A percentile compares a stretch with the other conserved stretches of the same genome.
Evolutionary conservation across 169 alveolate species (phyloP).

Genomic region (Plasmodium blacklocki): DNA sequence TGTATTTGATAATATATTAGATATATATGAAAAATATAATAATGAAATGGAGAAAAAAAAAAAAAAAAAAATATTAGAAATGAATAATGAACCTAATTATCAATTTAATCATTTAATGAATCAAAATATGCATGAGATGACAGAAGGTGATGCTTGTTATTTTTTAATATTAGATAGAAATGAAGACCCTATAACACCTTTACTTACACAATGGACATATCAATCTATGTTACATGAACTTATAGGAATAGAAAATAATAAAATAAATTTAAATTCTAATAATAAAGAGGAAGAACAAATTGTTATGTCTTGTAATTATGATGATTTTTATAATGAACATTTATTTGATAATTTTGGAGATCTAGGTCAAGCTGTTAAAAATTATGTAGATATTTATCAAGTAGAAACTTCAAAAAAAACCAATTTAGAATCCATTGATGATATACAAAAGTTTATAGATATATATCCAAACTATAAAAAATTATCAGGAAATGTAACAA

Average conservation of each 20-base stretch:
- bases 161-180: conserved; percentile 94
- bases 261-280: conserved; percentile 83
- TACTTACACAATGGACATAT: conserved; percentile 97
- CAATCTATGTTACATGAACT: conserved; percentile 97
- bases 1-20: conserved; percentile 59
- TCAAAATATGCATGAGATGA: conserved; percentile 20
- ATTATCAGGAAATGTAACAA: conserved; percentile 89
- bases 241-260: conserved; percentile 91
- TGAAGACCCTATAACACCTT: conserved; percentile 97
- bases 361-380: conserved; percentile 91
- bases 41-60: conserved; percentile 72
- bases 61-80: conserved; percentile 66
- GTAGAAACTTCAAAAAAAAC: conserved; percentile 65
- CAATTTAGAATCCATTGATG: conserved; percentile 91
- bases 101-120: conserved; percentile 61
- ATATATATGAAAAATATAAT: conserved; percentile 77
- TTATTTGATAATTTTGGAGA: conserved; percentile 95
- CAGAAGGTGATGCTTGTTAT: conserved; percentile 79
- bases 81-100: conserved; percentile 61
- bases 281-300: conserved; percentile 63
- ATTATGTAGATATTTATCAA: conserved; percentile 89
- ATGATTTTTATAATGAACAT: conserved; percentile 92
- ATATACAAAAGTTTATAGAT: conserved; percentile 90
- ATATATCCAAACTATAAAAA: conserved; percentile 92
- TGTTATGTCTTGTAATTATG: conserved; percentile 87